A percentile compares a stretch with the other conserved stretches of the same genome.
Evolutionary conservation across 1,139 yeast species (phyloP).

Genomic region (Schizosaccharomyces versatilis): DNA sequence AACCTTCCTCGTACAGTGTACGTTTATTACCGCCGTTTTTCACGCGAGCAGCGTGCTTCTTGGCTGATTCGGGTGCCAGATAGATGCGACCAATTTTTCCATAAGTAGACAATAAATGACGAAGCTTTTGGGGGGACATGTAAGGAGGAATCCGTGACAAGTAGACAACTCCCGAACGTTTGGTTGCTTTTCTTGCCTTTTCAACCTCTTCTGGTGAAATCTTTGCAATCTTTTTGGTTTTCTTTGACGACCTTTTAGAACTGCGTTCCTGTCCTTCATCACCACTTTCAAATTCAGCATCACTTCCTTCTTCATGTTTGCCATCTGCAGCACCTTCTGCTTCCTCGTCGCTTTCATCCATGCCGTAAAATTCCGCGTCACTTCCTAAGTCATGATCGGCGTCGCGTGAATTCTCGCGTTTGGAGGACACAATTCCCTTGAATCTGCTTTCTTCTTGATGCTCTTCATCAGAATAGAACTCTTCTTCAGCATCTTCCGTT

Average conservation of each 20-base stretch:
- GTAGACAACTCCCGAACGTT: constrained; percentile 76
- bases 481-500: too few relatives aligned
- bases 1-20: constrained; percentile 73
- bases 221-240: constrained; percentile 15
- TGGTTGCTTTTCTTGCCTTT: constrained; percentile 27
- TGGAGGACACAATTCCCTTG: too few relatives aligned
- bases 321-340: neutral
- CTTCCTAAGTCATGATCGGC: too few relatives aligned
- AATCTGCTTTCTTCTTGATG: too few relatives aligned
- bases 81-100: constrained; percentile 74
- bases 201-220: constrained; percentile 33
- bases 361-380: too few relatives aligned
- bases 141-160: constrained; percentile 82
- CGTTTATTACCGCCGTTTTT: constrained; percentile 90
- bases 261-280: neutral
- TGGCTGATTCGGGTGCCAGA: constrained; percentile 64
- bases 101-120: constrained; percentile 57
- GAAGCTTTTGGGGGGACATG: constrained; percentile 82
- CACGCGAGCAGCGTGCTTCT: constrained; percentile 41
- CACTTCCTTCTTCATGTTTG: neutral
- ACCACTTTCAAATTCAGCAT: neutral
- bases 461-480: too few relatives aligned
- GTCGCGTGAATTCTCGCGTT: too few relatives aligned
- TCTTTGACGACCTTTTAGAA: neutral
- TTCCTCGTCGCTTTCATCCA: neutral